Base-by-base conservation (phyloP, 2,329 filamentous ascomycete species). In the Ilyonectria destructans region DNA sequence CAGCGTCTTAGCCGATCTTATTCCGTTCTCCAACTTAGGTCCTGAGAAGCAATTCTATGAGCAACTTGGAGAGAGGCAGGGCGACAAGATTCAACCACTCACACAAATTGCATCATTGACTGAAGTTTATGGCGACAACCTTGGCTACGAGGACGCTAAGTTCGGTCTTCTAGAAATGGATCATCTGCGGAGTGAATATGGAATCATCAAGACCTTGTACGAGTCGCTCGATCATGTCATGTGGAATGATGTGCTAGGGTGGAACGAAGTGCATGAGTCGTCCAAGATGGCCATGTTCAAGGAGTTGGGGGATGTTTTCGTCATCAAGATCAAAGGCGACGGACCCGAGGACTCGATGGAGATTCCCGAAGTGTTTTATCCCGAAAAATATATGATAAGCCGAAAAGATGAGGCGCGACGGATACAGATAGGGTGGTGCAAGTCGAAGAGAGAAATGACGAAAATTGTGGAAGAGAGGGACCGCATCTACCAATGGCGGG, bases 311-410 rank as follows among this genome's bases (percentile, higher is more conserved):
- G 86, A 89, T n/a, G 81, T 89, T 4, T 71, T 90, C 26, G 82
- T 83, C 8, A 80, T 89, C 43, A 82, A 83, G 49, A 74, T 89
- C 13, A 79, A 80, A 17, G 81, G 81, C 3, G 78, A 82, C 4
- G 84, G 83, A 2, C 79, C 84, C 5, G 74, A 78, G 8, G 82
- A 83, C 51, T 81, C 81, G 3, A 80, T 88, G 48, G 85, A 88
- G 4, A 84, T 90, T 37, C 88, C 88, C 6, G 77, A 80, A 48
- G 78, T 84, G 13, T 84, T 88, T 68, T 89, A 88, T 70, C 84
- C 86, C 1, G 87, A 89, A 75, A 84, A 82, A n/a, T 90, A 89
- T 65, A 76, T 87, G 58, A 78, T 80, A 55, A 77, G 73, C 12
- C 82, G 84, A 15, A 84, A 83, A 62, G 79, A 85, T 12, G 83